Evolutionary conservation across 768 basidiomycete genomes (phyloP).

Genomic region (Podaxis sp.): DNA sequence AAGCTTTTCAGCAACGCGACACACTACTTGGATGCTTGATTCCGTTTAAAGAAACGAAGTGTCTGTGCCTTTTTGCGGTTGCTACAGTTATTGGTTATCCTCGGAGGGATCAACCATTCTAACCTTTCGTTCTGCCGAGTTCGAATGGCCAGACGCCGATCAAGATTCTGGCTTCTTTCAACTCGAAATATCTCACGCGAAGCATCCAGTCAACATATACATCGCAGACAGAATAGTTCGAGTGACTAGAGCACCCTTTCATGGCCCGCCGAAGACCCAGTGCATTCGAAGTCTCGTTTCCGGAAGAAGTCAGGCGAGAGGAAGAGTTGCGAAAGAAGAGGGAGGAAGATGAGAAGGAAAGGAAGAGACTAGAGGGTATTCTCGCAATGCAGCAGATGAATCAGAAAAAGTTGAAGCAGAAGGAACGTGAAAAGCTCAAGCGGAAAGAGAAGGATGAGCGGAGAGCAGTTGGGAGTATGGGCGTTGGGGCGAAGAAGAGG

Average conservation of each 20-base stretch:
- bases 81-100: no score
- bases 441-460: neutral
- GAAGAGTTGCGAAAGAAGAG: conserved; percentile 2
- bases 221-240: neutral
- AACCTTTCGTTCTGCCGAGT: no score
- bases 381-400: neutral
- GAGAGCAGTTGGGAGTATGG: neutral
- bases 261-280: conserved; percentile 41
- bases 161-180: no score
- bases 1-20: neutral
- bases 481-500: neutral
- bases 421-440: conserved; percentile 1
- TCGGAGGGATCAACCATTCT: no score
- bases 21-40: neutral
- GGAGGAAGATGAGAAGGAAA: conserved; percentile 9
- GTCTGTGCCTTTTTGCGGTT: no score
- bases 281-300: conserved; percentile 54
- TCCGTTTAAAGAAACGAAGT: no score
- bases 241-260: neutral
- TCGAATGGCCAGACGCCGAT: no score
- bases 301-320: conserved; percentile 27
- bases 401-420: conserved; percentile 7
- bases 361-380: neutral
- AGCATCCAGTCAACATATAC: neutral
- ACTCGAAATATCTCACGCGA: neutral